Evolutionary conservation across 192 early-diverging fungal genomes (phyloP).

Genomic region (Backusella circina): DNA sequence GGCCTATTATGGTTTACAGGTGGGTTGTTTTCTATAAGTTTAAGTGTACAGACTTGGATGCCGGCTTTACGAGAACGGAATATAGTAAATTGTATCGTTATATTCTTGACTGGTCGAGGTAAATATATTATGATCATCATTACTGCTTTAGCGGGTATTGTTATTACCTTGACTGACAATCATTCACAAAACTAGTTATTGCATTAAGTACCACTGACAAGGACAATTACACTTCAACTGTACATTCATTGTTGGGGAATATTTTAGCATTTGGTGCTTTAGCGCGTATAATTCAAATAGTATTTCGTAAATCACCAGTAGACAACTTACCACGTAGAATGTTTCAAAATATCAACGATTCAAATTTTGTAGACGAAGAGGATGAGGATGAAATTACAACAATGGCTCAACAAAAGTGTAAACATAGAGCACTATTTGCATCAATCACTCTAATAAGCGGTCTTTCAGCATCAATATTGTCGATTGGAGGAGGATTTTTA

Average conservation of each 20-base stretch:
- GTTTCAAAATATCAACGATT: conserved; percentile 1
- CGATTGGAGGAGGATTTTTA: conserved; percentile 36
- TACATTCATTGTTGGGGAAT: conserved; percentile 15
- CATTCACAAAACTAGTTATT: conserved; percentile 1
- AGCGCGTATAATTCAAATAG: conserved; percentile 7
- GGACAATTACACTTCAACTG: conserved; percentile 1
- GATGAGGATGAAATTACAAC: conserved; percentile 1
- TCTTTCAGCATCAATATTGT: conserved; percentile 29
- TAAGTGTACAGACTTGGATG: conserved; percentile 31
- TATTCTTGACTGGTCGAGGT: conserved; percentile 39
- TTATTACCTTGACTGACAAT: background rate
- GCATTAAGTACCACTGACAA: background rate
- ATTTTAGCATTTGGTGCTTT: conserved; percentile 11
- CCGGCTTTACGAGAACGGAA: conserved; percentile 33
- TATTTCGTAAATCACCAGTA: conserved; percentile 19
- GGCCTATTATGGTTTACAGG: conserved; percentile 44
- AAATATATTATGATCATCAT: background rate
- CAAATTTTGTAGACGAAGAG: conserved; percentile 3
- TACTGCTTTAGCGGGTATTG: background rate
- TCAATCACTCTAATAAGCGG: conserved; percentile 37
- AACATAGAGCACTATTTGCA: conserved; percentile 19
- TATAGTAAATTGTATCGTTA: conserved; percentile 35
- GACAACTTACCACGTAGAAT: conserved; percentile 16
- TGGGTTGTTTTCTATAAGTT: conserved; percentile 35
- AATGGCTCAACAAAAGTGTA: conserved; percentile 1